Conservation (phyloP, 176 grass and related monocot genomes). For the Carex myosuroides region DNA sequence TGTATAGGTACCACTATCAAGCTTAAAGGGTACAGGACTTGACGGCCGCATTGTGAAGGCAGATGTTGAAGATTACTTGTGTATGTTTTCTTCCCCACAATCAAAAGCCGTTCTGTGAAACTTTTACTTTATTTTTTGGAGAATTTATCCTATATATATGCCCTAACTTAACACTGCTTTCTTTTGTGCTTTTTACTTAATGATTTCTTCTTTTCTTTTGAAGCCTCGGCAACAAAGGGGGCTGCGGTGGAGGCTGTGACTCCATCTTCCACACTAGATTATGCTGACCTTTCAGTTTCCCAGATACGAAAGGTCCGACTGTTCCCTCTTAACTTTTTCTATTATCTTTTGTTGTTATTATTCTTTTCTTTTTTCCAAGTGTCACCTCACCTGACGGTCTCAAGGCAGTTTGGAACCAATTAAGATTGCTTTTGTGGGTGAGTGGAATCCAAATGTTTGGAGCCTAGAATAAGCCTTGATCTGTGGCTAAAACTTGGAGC, state of each 20-base stretch:
- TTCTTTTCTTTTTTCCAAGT: background rate
- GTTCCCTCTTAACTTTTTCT: background rate
- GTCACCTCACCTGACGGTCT: background rate
- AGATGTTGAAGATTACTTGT: constrained; percentile 94
- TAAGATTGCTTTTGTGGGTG: constrained; percentile 7
- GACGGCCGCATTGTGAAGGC: constrained; percentile 91
- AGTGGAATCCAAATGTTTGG: background rate
- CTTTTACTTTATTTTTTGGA: background rate
- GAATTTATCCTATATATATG: background rate
- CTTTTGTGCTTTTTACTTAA: background rate
- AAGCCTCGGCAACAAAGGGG: constrained; percentile 59
- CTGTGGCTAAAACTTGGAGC: background rate
- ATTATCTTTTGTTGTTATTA: background rate
- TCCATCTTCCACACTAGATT: constrained; percentile 41
- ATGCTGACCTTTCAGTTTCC: constrained; percentile 70
- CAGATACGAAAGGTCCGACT: constrained; percentile 85
- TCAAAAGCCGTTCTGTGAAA: background rate
- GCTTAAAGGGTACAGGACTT: constrained; percentile 87
- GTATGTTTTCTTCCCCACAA: constrained; percentile 35
- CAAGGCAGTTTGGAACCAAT: background rate
- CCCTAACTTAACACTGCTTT: background rate
- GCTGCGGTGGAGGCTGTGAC: constrained; percentile 28
- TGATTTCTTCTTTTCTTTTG: constrained; percentile 12
- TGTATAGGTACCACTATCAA: constrained; percentile 69
- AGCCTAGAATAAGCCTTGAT: background rate